Conservation (phyloP, 345 rosid species). For the Pistacia integerrima region DNA sequence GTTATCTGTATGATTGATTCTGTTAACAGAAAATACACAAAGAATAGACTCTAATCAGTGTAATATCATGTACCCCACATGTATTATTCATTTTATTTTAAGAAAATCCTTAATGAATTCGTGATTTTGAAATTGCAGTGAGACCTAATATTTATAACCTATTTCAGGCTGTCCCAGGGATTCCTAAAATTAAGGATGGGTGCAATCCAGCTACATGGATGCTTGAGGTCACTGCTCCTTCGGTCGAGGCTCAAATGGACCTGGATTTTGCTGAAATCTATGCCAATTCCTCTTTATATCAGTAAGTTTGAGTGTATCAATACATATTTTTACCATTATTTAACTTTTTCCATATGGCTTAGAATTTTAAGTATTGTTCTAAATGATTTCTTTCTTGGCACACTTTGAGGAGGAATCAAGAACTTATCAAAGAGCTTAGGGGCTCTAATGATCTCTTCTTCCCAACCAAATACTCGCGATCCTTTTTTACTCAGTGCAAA, state of each 20-base stretch:
- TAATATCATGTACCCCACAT: too few species aligned
- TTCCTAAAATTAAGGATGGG: constrained; percentile 45
- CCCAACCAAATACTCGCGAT: constrained; percentile 40
- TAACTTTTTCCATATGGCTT: not conserved
- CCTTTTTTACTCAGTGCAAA: constrained; percentile 37
- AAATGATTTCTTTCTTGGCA: not conserved
- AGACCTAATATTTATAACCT: not conserved
- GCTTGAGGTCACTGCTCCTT: constrained; percentile 49
- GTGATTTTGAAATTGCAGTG: too few species aligned
- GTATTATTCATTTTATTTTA: too few species aligned
- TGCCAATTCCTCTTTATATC: constrained; percentile 30
- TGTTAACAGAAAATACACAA: too few species aligned
- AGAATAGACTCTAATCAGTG: too few species aligned
- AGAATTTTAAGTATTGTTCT: not conserved
- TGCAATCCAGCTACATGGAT: constrained; percentile 66
- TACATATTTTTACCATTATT: not conserved
- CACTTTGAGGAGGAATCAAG: not conserved
- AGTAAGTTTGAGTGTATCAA: constrained; percentile 32
- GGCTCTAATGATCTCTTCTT: constrained; percentile 49
- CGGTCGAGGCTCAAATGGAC: constrained; percentile 43
- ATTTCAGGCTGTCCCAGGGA: constrained; percentile 47
- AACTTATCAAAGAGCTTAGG: constrained; percentile 22
- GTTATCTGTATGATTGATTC: too few species aligned
- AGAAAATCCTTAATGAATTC: too few species aligned
- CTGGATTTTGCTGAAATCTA: constrained; percentile 45